These are phyloP conservation scores for Lonicera japonica DNA, from an alignment of 129 eudicot genomes.

Conservation along the genomic window DNA sequence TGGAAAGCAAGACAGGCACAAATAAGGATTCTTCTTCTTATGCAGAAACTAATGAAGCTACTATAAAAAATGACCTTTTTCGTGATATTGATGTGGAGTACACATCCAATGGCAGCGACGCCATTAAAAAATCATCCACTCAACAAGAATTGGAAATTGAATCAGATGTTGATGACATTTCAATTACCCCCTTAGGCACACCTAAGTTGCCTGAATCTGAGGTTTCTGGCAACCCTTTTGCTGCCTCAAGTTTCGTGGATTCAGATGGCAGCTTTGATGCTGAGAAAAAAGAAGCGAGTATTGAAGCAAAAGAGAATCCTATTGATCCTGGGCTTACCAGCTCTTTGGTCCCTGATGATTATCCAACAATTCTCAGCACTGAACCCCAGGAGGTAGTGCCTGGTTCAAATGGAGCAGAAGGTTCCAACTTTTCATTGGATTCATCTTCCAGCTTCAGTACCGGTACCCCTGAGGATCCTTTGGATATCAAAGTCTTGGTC, in stretches of 20 bases:
- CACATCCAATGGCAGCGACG: constrained; percentile 22
- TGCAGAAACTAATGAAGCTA: constrained; percentile 34
- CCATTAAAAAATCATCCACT: constrained; percentile 12
- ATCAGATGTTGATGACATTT: constrained; percentile 26
- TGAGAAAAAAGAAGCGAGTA: constrained; percentile 23
- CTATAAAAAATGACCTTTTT: constrained; percentile 21
- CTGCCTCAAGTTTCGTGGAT: constrained; percentile 28
- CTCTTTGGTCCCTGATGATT: constrained; percentile 13
- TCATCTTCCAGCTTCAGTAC: constrained; percentile 15
- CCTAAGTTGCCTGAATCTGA: constrained; percentile 28
- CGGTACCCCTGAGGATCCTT: constrained; percentile 22
- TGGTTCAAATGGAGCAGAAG: constrained; percentile 21
- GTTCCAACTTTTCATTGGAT: constrained; percentile 17
- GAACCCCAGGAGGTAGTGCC: constrained; percentile 30
- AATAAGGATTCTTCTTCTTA: constrained; percentile 24
- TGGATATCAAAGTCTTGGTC: constrained; percentile 12
- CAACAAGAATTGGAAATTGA: constrained; percentile 39
- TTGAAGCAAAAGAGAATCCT: constrained; percentile 18
- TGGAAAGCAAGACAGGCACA: constrained; percentile 33
- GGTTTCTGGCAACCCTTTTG: constrained; percentile 24
- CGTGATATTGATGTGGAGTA: constrained; percentile 17
- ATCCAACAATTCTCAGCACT: constrained; percentile 18
- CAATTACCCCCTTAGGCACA: constrained; percentile 18
- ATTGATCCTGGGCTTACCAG: constrained; percentile 10
- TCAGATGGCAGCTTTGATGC: constrained; percentile 25